These are phyloP conservation scores for Solanum chiquidenum DNA, from an alignment of 257 asterid genomes.

Conservation along the genomic window DNA sequence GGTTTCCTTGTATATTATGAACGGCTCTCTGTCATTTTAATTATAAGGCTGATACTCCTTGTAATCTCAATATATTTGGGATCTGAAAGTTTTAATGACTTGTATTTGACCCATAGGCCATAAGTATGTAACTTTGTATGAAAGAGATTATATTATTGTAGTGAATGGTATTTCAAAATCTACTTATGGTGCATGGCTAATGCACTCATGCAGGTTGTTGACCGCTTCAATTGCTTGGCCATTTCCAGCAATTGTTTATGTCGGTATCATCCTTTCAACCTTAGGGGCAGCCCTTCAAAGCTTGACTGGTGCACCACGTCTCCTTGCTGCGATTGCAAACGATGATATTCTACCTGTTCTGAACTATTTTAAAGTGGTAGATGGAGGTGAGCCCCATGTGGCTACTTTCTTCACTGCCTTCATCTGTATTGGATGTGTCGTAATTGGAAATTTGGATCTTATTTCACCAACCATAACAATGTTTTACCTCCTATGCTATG, in stretches of 20 bases:
- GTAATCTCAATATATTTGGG: background rate
- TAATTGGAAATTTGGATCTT: slow-evolving; percentile 92
- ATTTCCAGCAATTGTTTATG: slow-evolving; percentile 70
- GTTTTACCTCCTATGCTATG: slow-evolving; percentile 97
- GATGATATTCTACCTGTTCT: slow-evolving; percentile 97
- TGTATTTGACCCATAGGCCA: background rate
- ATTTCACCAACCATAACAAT: slow-evolving; percentile 93
- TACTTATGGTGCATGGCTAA: slow-evolving; percentile 17
- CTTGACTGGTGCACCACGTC: slow-evolving; percentile 98
- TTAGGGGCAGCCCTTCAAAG: slow-evolving; percentile 99
- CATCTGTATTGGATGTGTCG: slow-evolving; percentile 82
- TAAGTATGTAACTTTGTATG: background rate
- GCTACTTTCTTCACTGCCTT: slow-evolving; percentile 96
- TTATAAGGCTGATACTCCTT: background rate
- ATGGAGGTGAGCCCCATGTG: slow-evolving; percentile 77
- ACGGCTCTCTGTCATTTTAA: background rate
- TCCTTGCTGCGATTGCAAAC: slow-evolving; percentile 97
- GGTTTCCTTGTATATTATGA: background rate
- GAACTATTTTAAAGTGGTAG: slow-evolving; percentile 87
- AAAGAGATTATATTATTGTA: background rate
- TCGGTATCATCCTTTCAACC: slow-evolving; percentile 94
- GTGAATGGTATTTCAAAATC: background rate
- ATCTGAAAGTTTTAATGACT: background rate
- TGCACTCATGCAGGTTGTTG: slow-evolving; percentile 72
- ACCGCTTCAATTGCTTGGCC: slow-evolving; percentile 99